Evolutionary conservation across 2,329 filamentous ascomycete genomes (phyloP).

Genomic region (Ciborinia camelliae): DNA sequence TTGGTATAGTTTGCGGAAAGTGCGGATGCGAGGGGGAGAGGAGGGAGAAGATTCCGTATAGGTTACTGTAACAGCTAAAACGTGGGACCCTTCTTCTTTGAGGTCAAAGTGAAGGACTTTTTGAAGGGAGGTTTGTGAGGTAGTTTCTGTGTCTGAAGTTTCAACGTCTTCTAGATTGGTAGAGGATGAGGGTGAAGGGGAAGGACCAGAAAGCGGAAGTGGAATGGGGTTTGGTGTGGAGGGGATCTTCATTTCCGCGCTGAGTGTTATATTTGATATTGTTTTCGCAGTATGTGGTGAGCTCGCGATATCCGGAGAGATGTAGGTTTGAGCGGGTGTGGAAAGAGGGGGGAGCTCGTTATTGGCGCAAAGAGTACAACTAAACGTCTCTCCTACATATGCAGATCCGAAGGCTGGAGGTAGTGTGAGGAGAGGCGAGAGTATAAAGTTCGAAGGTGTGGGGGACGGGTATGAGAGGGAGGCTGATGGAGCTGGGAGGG

Average conservation of each 20-base stretch:
- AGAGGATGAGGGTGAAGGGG: slow-evolving; percentile 15
- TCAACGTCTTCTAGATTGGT: not conserved
- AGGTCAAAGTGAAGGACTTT: slow-evolving; percentile 81
- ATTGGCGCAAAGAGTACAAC: slow-evolving; percentile 93
- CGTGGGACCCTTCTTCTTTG: slow-evolving; percentile 91
- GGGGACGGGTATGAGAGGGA: slow-evolving; percentile 69
- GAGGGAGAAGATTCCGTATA: slow-evolving; percentile 82
- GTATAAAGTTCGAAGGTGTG: slow-evolving; percentile 43
- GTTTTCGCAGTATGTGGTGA: slow-evolving; percentile 41
- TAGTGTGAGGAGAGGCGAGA: slow-evolving; percentile 70
- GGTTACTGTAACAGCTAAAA: slow-evolving; percentile 87
- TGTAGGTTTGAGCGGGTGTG: not conserved
- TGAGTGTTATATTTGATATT: slow-evolving; percentile 75
- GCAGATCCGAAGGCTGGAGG: slow-evolving; percentile 90
- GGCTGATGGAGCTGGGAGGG: slow-evolving; percentile 45
- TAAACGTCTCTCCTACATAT: slow-evolving; percentile 93
- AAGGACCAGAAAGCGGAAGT: slow-evolving; percentile 50
- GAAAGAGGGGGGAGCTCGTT: slow-evolving; percentile 60
- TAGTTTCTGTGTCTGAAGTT: not conserved
- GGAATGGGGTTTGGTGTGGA: slow-evolving; percentile 56
- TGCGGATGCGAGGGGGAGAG: slow-evolving; percentile 50
- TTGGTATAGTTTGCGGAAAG: slow-evolving; percentile 93
- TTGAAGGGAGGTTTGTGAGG: slow-evolving; percentile 51
- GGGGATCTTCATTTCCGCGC: slow-evolving; percentile 94
- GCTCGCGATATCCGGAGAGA: not conserved